Base-by-base conservation (phyloP, 768 basidiomycete genomes). In the Pisolithus marmoratus region DNA sequence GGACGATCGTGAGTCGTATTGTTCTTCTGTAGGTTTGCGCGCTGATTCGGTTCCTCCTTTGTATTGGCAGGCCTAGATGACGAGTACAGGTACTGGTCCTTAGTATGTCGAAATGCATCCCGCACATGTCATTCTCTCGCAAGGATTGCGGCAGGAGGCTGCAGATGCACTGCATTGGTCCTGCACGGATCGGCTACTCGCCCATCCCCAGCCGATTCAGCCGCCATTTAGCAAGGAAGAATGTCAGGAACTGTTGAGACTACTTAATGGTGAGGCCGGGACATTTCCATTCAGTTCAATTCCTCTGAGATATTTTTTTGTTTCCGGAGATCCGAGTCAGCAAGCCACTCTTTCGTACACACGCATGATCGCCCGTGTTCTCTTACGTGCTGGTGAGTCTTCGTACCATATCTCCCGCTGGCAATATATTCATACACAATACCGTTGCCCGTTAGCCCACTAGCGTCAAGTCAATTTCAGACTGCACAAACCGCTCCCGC, bases 81-180 rank as follows among this genome's bases (percentile, higher is more conserved):
- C 60, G 86, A 89, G 61, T 88, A 85, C 58, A 74, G 85, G 50
- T 92, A 90, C 61, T 92, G 90, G 90, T 71, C 80, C 7, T 92
- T n/a, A n/a, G n/a, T n/a, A 84, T 61, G 77, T 92, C 69, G 85
- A 90, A 64, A 69, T 78, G 31, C 88, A 91, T 58, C 90, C 90
- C 0, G 86, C 85, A 0, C 90, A 92, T 63, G 70, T 74, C 8
- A 61, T 75, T 0, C 58, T 91, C 24, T 78, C 84, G 8, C 59
- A 68, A 7, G 75, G 73, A 40, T 83, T 84, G 9, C 76, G 76
- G 46, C 67, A 72, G 0, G 89, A 92, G 57, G 90, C 90, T 1
- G 73, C 85, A 60, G 86, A 91, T 49, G 79, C 80, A 0, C 70
- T 92, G 56, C 86, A 80, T 22, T 92, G 90, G 90, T 81, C 85